Base-by-base conservation (phyloP, 2,329 filamentous ascomycete genomes). In the Colletotrichum sp. region DNA sequence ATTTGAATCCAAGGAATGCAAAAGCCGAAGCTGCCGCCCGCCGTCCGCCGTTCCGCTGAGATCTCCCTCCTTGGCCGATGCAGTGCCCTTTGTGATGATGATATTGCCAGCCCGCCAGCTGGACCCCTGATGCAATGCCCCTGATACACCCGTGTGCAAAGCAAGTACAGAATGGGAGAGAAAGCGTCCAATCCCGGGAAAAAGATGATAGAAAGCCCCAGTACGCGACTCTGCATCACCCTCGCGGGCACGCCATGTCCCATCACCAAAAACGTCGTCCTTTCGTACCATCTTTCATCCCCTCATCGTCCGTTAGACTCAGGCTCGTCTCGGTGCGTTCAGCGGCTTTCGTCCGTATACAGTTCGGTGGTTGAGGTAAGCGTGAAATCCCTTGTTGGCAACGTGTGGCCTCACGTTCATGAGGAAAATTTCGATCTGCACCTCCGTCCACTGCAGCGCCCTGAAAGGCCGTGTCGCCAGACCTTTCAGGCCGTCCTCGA, bases 381-480 rank as follows among this genome's bases (percentile, higher is more conserved):
- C 79, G 72, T 87, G 86, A 16, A 80, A 83, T 10, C 78, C 79
- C 24, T 83, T 81, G 24, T 84, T 83, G 59, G 80, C 83, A n/a
- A 88, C 73, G 12, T 83, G 78, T 78, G 84, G 86, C 36, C 86
- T 82, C 8, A 88, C 86, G 13, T 86, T 83, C 32, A 88, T 78
- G 7, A 88, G 82, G 44, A 87, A 86, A 81, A 88, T 85, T 77
- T 88, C 85, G 36, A 87, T 86, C 78, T 88, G 85, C 18, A 86
- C 71, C 30, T 78, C 62, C 1, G 86, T 87, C 86, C 86, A 88
- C 7, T 80, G 78, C 3, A 88, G 80, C 16, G 85, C 82, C 10
- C 83, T 83, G 66, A 88, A 83, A 2, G 86, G 85, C 28, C 82
- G 81, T 60, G 84, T 81, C 10, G 85, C 80, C 10, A 88, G 77